Conservation (phyloP, 345 rosid genomes). For the Crucihimalaya himalaica region DNA sequence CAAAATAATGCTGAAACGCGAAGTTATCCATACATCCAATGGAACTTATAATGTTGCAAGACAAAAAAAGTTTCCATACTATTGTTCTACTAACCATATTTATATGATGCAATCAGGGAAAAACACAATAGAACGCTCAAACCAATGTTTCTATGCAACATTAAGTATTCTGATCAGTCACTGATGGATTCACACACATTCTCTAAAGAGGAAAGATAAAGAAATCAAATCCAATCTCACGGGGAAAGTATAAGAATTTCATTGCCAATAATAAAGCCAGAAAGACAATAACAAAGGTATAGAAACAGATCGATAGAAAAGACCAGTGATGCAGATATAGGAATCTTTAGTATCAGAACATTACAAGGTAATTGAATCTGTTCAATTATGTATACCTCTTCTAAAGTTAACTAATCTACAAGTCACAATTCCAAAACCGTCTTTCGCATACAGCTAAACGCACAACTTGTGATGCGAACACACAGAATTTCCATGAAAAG, state of each 20-base stretch:
- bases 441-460: not conserved
- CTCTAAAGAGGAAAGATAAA: not conserved
- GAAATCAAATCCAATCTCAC: not conserved
- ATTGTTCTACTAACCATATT: not conserved
- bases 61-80: not conserved
- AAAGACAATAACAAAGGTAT: not conserved
- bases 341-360: not conserved
- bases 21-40: not conserved
- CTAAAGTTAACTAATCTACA: not conserved
- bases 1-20: not conserved
- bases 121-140: not conserved
- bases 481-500: not conserved
- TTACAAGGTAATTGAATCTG: not conserved
- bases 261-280: not conserved
- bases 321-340: not conserved
- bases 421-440: not conserved
- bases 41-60: not conserved
- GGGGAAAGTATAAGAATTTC: not conserved
- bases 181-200: not conserved
- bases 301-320: not conserved
- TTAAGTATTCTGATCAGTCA: not conserved
- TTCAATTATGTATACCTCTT: not conserved
- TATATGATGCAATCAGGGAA: not conserved
- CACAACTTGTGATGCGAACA: not conserved
- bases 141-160: not conserved